phyloP scores from a whole-genome alignment of 345 rosid genomes.

The Carallia brachiata region DNA sequence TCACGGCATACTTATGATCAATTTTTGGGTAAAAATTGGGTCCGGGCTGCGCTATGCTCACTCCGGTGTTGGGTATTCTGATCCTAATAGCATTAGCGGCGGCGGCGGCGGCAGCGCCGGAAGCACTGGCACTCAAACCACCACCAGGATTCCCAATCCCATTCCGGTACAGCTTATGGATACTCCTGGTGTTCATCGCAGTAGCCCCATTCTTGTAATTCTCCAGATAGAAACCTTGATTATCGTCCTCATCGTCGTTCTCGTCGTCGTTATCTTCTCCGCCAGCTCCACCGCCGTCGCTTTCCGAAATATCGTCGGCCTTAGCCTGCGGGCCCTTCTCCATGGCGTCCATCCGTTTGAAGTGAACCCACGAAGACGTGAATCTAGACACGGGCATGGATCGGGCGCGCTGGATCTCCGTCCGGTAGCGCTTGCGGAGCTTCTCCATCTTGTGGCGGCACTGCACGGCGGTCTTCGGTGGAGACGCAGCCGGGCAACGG shows the following conservation, averaged over 20 bases:
- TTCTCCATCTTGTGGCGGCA: constrained; percentile 99
- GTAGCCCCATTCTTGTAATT: constrained; percentile 37
- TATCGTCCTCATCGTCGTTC: constrained; percentile 42
- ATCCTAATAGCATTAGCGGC: constrained; percentile 54
- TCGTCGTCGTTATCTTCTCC: constrained; percentile 32
- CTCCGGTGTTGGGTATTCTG: constrained; percentile 79
- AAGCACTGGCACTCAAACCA: constrained; percentile 15
- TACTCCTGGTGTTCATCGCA: constrained; percentile 40
- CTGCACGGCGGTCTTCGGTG: constrained; percentile 81
- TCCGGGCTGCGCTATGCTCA: constrained; percentile 70
- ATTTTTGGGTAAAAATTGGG: constrained; percentile 27
- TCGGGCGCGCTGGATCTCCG: constrained; percentile 87
- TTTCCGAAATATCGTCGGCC: constrained; percentile 37
- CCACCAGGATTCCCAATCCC: constrained; percentile 45
- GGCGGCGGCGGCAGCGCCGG: neutral
- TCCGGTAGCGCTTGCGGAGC: constrained; percentile 78
- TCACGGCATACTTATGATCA: constrained; percentile 11
- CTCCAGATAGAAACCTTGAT: constrained; percentile 39
- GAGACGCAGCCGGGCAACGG: constrained; percentile 61
- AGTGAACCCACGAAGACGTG: constrained; percentile 87
- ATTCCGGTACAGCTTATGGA: constrained; percentile 58
- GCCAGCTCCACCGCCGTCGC: constrained; percentile 15
- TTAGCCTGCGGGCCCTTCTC: constrained; percentile 56
- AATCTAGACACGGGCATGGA: constrained; percentile 81
- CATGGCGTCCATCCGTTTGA: constrained; percentile 83